phyloP scores from a whole-genome alignment of 1,284 basidiomycete species.

The Lignosus rhinocerotis region DNA sequence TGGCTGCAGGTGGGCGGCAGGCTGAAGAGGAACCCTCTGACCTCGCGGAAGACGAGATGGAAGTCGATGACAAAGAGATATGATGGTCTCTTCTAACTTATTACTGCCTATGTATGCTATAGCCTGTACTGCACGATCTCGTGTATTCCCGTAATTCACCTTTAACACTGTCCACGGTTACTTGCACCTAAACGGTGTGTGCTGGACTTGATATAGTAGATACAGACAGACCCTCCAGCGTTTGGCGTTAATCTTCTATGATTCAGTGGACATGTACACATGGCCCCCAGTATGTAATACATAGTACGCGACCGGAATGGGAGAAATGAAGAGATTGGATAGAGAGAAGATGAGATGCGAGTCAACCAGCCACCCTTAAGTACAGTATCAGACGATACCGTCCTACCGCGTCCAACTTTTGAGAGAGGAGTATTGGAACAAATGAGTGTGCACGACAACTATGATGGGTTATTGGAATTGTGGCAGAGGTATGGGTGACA shows the following conservation, averaged over 20 bases:
- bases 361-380: conserved; percentile 37
- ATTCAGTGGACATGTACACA: conserved; percentile 37
- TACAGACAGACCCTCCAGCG: not conserved
- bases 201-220: not conserved
- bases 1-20: conserved; percentile 22
- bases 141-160: not conserved
- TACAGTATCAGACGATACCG: conserved; percentile 31
- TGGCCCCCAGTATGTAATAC: conserved; percentile 42
- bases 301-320: conserved; percentile 37
- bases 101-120: conserved; percentile 7
- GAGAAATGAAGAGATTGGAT: conserved; percentile 32
- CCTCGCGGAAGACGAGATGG: conserved; percentile 21
- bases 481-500: conserved; percentile 5
- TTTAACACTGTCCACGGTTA: not conserved
- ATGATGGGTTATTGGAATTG: conserved; percentile 13
- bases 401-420: conserved; percentile 27
- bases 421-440: conserved; percentile 20
- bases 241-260: conserved; percentile 36
- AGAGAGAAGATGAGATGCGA: conserved; percentile 29
- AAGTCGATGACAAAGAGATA: conserved; percentile 17
- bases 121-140: not conserved
- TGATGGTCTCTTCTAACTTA: not conserved
- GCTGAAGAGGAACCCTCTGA: conserved; percentile 14
- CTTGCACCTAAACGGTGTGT: not conserved
- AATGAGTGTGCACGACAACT: conserved; percentile 23